Percentiles rank a stretch among this genome's conserved stretches.
Evolutionary conservation across 2,329 filamentous ascomycete genomes (phyloP).

Genomic region (Curvularia verruculosa): DNA sequence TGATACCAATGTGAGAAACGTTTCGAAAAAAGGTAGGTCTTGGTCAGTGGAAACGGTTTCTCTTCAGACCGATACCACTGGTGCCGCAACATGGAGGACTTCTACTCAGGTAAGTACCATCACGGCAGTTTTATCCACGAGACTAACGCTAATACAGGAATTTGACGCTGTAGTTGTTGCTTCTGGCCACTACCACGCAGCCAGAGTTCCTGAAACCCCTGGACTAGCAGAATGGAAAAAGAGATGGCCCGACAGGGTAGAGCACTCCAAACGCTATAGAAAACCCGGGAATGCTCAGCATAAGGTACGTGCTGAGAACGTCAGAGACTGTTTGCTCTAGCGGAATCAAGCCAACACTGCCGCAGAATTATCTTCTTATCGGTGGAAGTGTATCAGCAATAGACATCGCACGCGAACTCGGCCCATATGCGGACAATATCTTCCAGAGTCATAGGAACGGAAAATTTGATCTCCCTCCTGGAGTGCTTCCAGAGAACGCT

Average conservation of each 20-base stretch:
- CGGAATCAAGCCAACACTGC: background rate
- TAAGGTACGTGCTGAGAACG: slow-evolving; percentile 45
- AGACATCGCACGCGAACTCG: slow-evolving; percentile 62
- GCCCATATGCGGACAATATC: slow-evolving; percentile 52
- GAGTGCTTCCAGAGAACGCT: slow-evolving; percentile 60
- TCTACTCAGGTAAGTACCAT: slow-evolving; percentile 8
- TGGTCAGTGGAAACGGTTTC: slow-evolving; percentile 62
- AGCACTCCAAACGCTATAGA: slow-evolving; percentile 61
- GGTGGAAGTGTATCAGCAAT: slow-evolving; percentile 62
- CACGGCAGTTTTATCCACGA: accelerated
- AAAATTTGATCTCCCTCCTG: slow-evolving; percentile 62
- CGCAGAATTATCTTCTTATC: slow-evolving; percentile 59
- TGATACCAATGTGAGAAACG: slow-evolving; percentile 64
- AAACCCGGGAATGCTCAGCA: slow-evolving; percentile 56
- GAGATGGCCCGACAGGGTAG: slow-evolving; percentile 53
- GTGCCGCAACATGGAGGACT: slow-evolving; percentile 12
- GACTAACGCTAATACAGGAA: slow-evolving; percentile 26
- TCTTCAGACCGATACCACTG: slow-evolving; percentile 35
- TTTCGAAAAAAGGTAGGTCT: slow-evolving; percentile 53
- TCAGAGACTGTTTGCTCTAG: background rate
- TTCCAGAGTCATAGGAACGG: slow-evolving; percentile 66
- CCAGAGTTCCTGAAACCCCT: slow-evolving; percentile 57
- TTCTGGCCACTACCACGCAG: slow-evolving; percentile 61
- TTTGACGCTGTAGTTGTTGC: slow-evolving; percentile 62
- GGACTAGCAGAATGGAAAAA: slow-evolving; percentile 56